A percentile compares a stretch with the other conserved stretches of the same genome.
These are phyloP conservation scores for Aspergillus calidoustus DNA, from an alignment of 2,329 filamentous ascomycete genomes.

Conservation along the genomic window DNA sequence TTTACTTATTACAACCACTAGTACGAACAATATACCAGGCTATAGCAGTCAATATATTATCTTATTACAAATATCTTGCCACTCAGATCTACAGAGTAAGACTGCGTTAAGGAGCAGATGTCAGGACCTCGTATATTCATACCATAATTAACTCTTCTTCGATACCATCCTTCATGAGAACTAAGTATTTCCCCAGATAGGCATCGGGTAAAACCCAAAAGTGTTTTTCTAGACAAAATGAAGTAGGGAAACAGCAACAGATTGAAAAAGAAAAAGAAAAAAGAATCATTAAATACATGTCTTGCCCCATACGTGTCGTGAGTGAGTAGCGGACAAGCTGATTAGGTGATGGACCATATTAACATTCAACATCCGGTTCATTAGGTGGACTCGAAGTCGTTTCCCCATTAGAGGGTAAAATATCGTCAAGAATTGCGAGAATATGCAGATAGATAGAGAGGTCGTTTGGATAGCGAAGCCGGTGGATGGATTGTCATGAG, in stretches of 20 bases:
- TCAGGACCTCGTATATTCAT: neutral
- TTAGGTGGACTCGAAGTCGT: conserved; percentile 4
- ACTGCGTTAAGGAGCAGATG: neutral
- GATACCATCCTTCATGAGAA: neutral
- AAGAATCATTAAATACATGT: conserved; percentile 9
- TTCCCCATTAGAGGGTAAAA: neutral
- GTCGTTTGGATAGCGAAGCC: neutral
- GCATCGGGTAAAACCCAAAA: neutral
- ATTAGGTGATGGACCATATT: conserved; percentile 6
- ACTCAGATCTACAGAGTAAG: neutral
- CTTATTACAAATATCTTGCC: neutral
- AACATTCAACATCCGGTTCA: conserved; percentile 13
- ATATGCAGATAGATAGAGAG: neutral
- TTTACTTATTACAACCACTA: neutral
- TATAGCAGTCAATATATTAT: conserved; percentile 2
- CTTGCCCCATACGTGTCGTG: neutral
- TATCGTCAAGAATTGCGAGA: conserved; percentile 10
- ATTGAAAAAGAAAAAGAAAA: neutral
- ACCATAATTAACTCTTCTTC: neutral
- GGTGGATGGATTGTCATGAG: neutral
- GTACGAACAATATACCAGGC: conserved; percentile 3
- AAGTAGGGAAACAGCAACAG: neutral
- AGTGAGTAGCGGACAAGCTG: neutral
- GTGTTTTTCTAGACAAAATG: neutral
- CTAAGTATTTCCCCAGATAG: neutral